phyloP scores from a whole-genome alignment of 2,329 filamentous ascomycete genomes.

The Fusarium praegraminearum region DNA sequence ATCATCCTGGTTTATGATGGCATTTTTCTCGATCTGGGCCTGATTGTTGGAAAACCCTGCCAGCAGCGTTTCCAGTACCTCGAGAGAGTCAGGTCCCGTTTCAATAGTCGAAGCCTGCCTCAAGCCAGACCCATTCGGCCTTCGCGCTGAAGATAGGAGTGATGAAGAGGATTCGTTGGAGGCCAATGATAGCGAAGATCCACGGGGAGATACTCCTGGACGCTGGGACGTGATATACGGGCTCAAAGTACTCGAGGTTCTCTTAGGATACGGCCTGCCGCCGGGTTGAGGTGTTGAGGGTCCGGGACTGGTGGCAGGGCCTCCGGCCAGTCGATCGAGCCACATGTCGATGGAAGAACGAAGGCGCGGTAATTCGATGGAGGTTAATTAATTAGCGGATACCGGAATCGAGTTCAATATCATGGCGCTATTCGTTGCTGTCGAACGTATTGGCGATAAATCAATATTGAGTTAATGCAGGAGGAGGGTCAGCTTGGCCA shows the following conservation, averaged over 20 bases:
- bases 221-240: constrained; percentile 77
- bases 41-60: constrained; percentile 43
- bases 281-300: constrained; percentile 71
- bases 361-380: constrained; percentile 9
- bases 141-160: constrained; percentile 72
- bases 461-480: constrained; percentile 16
- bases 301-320: constrained; percentile 70
- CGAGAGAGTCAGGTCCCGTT: constrained; percentile 75
- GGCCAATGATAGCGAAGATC: constrained; percentile 82
- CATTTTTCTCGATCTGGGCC: constrained; percentile 22
- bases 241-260: constrained; percentile 75
- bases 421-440: constrained; percentile 28
- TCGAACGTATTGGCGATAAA: constrained; percentile 11
- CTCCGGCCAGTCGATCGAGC: constrained; percentile 84
- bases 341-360: constrained; percentile 71
- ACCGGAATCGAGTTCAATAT: background rate
- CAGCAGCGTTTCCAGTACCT: constrained; percentile 70
- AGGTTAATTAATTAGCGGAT: constrained; percentile 15
- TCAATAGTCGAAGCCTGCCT: constrained; percentile 67
- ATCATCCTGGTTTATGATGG: constrained; percentile 60
- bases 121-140: constrained; percentile 75
- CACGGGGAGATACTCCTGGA: constrained; percentile 74
- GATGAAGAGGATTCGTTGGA: constrained; percentile 83
- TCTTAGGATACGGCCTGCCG: constrained; percentile 74
- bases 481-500: constrained; percentile 45